Conservation (phyloP, 2,329 filamentous ascomycete species). For the Shiraia bambusicola region DNA sequence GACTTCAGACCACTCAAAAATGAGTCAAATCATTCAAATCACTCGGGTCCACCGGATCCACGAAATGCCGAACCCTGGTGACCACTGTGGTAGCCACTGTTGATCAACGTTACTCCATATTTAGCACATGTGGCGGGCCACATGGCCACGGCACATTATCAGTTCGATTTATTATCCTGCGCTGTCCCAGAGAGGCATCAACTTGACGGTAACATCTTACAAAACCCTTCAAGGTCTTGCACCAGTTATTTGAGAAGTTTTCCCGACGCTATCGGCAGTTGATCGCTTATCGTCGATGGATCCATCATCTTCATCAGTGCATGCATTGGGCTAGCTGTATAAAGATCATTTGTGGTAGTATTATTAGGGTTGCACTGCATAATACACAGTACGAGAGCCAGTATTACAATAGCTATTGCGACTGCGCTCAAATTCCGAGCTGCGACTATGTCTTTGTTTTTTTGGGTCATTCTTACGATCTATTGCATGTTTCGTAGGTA, state of each 20-base stretch:
- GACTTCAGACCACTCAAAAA: too few relatives aligned
- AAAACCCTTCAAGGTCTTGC: constrained; percentile 52
- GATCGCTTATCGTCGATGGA: constrained; percentile 51
- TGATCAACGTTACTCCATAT: too few relatives aligned
- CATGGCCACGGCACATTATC: too few relatives aligned
- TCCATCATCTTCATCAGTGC: constrained; percentile 32
- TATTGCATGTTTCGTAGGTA: background rate
- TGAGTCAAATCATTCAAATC: too few relatives aligned
- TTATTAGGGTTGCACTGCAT: constrained; percentile 28
- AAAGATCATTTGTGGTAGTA: constrained; percentile 28
- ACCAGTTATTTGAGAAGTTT: constrained; percentile 53
- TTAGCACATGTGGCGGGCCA: too few relatives aligned
- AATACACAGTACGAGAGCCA: constrained; percentile 39
- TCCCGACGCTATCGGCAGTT: constrained; percentile 51
- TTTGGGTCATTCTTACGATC: background rate
- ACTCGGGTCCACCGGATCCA: too few relatives aligned
- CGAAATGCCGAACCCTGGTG: too few relatives aligned
- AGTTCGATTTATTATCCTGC: too few relatives aligned
- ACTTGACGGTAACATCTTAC: constrained; percentile 53
- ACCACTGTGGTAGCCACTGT: too few relatives aligned
- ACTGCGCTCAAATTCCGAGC: background rate
- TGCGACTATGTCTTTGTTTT: background rate
- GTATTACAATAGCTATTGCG: constrained; percentile 36
- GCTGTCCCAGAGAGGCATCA: constrained; percentile 34
- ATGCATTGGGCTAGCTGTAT: constrained; percentile 29